Percentiles rank a stretch among this genome's conserved stretches.
Evolutionary conservation across 2,329 filamentous ascomycete species (phyloP).

Genomic region (Clonostachys rhizophaga): DNA sequence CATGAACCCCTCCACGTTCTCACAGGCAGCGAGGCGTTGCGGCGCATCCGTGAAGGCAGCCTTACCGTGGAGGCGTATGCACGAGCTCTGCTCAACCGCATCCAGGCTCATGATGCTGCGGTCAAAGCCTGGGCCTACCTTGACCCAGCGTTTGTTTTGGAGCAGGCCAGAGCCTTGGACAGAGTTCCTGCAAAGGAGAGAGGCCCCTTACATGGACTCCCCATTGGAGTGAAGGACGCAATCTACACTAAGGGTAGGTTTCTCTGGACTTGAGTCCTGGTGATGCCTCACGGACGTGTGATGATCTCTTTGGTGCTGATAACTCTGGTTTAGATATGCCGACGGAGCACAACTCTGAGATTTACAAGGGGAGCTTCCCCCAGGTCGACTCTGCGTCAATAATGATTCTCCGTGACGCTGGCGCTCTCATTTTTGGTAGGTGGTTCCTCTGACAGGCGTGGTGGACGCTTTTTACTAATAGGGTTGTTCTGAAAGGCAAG

Average conservation of each 20-base stretch:
- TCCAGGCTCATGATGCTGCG: slow-evolving; percentile 29
- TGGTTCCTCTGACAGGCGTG: too few species aligned
- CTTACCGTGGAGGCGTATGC: slow-evolving; percentile 25
- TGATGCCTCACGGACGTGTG: not conserved
- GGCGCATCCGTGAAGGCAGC: slow-evolving; percentile 17
- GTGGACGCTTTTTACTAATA: too few species aligned
- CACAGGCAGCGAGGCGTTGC: slow-evolving; percentile 34
- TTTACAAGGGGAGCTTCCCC: slow-evolving; percentile 41
- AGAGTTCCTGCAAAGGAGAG: slow-evolving; percentile 2
- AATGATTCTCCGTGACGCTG: slow-evolving; percentile 43
- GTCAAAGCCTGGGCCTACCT: slow-evolving; percentile 45
- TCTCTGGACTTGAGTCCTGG: not conserved
- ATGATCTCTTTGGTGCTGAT: not conserved
- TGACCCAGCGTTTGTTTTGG: slow-evolving; percentile 34
- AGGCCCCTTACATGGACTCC: slow-evolving; percentile 5
- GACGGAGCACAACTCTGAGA: slow-evolving; percentile 48
- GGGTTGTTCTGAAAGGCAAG: slow-evolving; percentile 11
- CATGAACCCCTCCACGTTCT: slow-evolving; percentile 3
- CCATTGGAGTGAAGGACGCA: slow-evolving; percentile 53
- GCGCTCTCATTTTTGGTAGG: slow-evolving; percentile 44
- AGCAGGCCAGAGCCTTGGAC: slow-evolving; percentile 43
- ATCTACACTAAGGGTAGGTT: slow-evolving; percentile 43
- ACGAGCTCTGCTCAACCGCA: slow-evolving; percentile 34
- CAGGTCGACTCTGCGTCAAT: slow-evolving; percentile 46
- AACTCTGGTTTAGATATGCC: slow-evolving; percentile 42